Conservation (phyloP, 2,329 filamentous ascomycete species). For the Xylariomycetidae sp. region DNA sequence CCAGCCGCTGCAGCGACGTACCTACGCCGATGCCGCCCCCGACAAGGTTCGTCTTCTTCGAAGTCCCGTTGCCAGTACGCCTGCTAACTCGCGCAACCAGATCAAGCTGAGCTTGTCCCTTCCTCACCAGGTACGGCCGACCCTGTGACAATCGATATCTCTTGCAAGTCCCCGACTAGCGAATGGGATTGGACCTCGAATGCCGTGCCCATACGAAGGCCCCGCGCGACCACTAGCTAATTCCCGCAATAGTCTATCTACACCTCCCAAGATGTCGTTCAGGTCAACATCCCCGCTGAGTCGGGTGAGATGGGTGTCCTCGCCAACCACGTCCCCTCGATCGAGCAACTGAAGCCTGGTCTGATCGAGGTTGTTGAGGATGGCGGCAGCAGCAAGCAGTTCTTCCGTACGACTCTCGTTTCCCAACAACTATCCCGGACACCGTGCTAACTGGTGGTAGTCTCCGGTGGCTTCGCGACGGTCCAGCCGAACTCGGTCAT, state of each 20-base stretch:
- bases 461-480: constrained; percentile 93
- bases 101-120: constrained; percentile 98
- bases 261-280: constrained; percentile 67
- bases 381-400: constrained; percentile 83
- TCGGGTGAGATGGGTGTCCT: constrained; percentile 99
- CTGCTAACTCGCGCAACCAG: constrained; percentile 35
- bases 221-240: constrained; percentile 37
- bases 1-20: constrained; percentile 78
- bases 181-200: too few species aligned
- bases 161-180: too few species aligned
- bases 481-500: constrained; percentile 91
- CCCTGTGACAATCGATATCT: too few species aligned
- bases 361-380: constrained; percentile 95
- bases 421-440: constrained; percentile 7
- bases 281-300: constrained; percentile 98
- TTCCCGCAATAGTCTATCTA: constrained; percentile 61
- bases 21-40: constrained; percentile 81
- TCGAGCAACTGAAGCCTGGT: constrained; percentile 97
- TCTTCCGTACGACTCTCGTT: constrained; percentile 98
- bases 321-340: constrained; percentile 96
- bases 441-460: constrained; percentile 38
- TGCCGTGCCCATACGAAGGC: too few species aligned
- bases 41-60: constrained; percentile 59
- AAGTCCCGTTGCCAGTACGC: constrained; percentile 8
- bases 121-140: constrained; percentile 89